Percentiles rank a stretch among this genome's conserved stretches.
Conservation (phyloP, 495 filamentous ascomycete genomes). For the Neurospora africana region DNA sequence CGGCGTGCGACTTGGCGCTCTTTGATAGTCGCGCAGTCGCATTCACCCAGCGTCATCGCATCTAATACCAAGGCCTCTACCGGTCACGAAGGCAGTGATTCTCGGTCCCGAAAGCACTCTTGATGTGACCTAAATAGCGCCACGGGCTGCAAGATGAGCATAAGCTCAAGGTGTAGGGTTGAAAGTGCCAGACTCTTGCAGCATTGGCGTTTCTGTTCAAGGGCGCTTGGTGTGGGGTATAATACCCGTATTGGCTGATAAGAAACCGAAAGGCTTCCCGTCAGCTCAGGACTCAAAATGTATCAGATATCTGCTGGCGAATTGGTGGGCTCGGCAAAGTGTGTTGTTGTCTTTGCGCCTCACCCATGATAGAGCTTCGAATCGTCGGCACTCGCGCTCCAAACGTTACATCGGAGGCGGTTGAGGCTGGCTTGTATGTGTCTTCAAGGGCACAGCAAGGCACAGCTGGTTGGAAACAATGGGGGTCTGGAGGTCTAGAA, state of each 20-base stretch:
- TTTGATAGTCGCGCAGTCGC: not conserved
- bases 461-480: not conserved
- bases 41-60: not conserved
- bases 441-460: not conserved
- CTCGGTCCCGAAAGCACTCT: conserved; percentile 3
- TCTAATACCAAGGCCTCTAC: not conserved
- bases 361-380: not conserved
- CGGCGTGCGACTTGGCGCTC: not conserved
- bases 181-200: not conserved
- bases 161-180: not conserved
- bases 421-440: not conserved
- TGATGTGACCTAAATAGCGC: not conserved
- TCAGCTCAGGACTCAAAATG: not conserved
- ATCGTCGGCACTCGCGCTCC: not conserved
- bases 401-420: not conserved
- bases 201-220: not conserved
- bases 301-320: not conserved
- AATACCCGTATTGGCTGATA: conserved; percentile 3
- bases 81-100: not conserved
- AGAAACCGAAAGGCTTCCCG: not conserved
- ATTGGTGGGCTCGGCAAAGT: not conserved
- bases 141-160: not conserved
- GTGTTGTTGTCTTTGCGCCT: not conserved
- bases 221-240: conserved; percentile 4
- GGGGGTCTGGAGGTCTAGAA: not conserved